Conservation (phyloP, 139 green algal genomes). For the Chara braunii region DNA sequence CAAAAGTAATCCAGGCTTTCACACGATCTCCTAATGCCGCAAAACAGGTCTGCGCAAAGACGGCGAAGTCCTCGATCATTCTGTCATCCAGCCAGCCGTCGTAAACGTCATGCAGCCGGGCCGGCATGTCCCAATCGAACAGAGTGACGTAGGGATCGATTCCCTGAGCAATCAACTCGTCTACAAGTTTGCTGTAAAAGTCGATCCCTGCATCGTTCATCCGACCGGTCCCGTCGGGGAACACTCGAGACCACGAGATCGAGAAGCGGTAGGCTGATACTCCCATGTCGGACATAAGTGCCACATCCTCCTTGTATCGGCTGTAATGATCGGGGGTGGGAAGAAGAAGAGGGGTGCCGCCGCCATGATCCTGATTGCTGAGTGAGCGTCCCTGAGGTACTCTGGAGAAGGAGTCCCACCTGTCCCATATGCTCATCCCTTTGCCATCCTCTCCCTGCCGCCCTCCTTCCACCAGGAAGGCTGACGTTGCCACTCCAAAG, state of each 20-base stretch:
- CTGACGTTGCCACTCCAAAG: too few species aligned
- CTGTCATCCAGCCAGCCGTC: not conserved
- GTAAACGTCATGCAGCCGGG: not conserved
- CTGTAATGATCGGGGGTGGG: too few species aligned
- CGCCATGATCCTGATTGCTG: too few species aligned
- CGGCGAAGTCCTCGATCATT: not conserved
- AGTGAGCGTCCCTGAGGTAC: too few species aligned
- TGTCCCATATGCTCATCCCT: too few species aligned
- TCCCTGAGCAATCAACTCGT: not conserved
- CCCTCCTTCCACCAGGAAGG: too few species aligned
- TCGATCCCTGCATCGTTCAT: not conserved
- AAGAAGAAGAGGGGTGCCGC: too few species aligned
- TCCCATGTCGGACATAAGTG: conserved; percentile 40
- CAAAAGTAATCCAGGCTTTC: conserved; percentile 25
- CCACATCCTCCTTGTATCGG: conserved; percentile 44
- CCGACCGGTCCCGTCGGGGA: conserved; percentile 22
- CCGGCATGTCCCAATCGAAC: not conserved
- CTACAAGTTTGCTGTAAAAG: not conserved
- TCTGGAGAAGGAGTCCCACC: too few species aligned
- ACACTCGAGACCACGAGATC: conserved; percentile 47
- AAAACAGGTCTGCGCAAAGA: conserved; percentile 28
- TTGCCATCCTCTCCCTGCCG: too few species aligned
- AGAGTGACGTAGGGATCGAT: not conserved
- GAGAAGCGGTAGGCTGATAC: conserved; percentile 49
- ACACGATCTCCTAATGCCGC: conserved; percentile 23